These are phyloP conservation scores for Ceratocystis lukuohia DNA, from an alignment of 2,329 filamentous ascomycete species.

Conservation along the genomic window DNA sequence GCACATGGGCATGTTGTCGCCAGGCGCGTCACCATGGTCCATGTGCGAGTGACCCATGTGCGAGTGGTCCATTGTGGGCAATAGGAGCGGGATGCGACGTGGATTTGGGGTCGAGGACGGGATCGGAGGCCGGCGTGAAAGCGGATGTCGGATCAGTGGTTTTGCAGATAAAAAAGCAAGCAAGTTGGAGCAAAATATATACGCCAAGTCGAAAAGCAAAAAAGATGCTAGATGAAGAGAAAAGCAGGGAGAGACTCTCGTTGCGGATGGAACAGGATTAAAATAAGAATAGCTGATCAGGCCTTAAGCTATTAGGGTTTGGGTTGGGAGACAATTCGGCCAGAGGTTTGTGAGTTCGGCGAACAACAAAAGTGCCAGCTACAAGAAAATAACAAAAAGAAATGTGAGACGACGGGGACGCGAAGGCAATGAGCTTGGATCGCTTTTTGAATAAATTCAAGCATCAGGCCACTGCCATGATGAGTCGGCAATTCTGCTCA, in stretches of 20 bases:
- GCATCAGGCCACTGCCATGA: background rate
- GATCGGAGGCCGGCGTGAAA: background rate
- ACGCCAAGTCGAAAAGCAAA: background rate
- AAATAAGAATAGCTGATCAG: conserved; percentile 1
- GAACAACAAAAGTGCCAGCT: background rate
- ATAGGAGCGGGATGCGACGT: background rate
- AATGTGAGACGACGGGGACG: background rate
- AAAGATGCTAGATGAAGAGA: background rate
- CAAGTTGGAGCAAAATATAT: background rate
- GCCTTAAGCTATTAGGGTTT: background rate
- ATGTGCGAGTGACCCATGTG: conserved; percentile 23
- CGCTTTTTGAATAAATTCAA: background rate
- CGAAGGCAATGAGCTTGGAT: background rate
- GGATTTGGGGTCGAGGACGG: background rate
- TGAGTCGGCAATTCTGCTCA: conserved; percentile 11
- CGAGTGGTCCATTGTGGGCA: conserved; percentile 17
- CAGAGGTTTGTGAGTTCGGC: background rate
- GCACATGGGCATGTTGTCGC: conserved; percentile 56
- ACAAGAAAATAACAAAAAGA: background rate
- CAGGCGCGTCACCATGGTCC: conserved; percentile 37
- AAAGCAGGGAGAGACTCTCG: background rate
- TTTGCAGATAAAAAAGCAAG: background rate
- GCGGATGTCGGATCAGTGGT: background rate
- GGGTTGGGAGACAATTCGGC: background rate
- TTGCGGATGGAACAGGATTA: background rate